phyloP scores from a whole-genome alignment of 495 filamentous ascomycete species.

The Tuber microsphaerosporum region DNA sequence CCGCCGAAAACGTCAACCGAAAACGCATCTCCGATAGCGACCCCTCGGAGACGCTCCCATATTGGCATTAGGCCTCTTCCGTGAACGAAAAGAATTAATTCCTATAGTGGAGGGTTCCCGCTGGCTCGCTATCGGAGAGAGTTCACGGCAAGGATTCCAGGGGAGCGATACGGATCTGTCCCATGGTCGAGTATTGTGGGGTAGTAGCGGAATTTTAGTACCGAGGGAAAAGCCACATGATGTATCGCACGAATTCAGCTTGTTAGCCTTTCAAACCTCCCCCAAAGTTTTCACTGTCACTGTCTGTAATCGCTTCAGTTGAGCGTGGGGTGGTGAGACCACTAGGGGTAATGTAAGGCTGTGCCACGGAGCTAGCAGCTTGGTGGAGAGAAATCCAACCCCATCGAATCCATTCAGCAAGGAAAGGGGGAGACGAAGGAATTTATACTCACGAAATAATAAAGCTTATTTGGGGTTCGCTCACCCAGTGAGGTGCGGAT shows the following conservation, averaged over 20 bases:
- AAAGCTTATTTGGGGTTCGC: constrained; percentile 1
- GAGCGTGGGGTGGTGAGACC: not conserved
- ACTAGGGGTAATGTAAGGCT: not conserved
- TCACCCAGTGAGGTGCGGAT: not conserved
- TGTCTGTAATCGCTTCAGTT: not conserved
- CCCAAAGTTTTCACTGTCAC: not conserved
- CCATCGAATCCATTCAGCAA: not conserved
- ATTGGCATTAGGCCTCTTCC: constrained; percentile 4
- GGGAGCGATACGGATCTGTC: constrained; percentile 6
- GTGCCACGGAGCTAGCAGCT: not conserved
- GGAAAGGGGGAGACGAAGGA: not conserved
- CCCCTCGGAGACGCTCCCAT: constrained; percentile 5
- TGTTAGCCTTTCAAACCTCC: not conserved
- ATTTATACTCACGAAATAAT: not conserved
- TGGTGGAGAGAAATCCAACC: not conserved
- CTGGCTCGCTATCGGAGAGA: constrained; percentile 3
- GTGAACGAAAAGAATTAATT: constrained; percentile 4
- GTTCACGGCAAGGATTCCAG: constrained; percentile 3
- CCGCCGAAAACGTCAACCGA: constrained; percentile 2
- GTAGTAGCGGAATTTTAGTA: not conserved
- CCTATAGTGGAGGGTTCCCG: constrained; percentile 3
- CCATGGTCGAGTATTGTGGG: constrained; percentile 4
- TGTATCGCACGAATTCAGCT: not conserved
- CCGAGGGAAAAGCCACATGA: not conserved
- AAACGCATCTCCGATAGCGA: constrained; percentile 6